These are phyloP conservation scores for Cladophialophora exuberans DNA, from an alignment of 2,329 filamentous ascomycete species.

Conservation along the genomic window DNA sequence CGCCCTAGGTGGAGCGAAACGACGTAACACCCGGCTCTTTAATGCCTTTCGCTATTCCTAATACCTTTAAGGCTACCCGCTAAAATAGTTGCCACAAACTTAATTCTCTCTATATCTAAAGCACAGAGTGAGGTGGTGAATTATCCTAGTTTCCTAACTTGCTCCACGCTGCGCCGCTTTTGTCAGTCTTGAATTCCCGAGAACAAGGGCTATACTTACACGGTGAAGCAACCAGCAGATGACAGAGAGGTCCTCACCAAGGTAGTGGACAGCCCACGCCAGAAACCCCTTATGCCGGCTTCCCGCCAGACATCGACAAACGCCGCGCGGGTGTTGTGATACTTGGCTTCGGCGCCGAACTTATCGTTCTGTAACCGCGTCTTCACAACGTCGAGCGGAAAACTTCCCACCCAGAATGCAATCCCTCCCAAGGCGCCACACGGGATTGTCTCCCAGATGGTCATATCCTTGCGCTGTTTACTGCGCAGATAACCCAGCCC, in stretches of 20 bases:
- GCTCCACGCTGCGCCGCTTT: too few species aligned
- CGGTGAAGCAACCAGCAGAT: constrained; percentile 17
- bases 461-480: constrained; percentile 11
- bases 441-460: constrained; percentile 3
- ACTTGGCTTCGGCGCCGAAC: constrained; percentile 14
- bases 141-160: too few species aligned
- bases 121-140: too few species aligned
- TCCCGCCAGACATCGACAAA: constrained; percentile 13
- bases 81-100: too few species aligned
- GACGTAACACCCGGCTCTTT: too few species aligned
- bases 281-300: constrained; percentile 15
- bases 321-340: constrained; percentile 13
- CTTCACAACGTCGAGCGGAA: constrained; percentile 25
- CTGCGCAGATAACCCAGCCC: background rate
- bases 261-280: constrained; percentile 18
- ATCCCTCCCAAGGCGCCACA: constrained; percentile 21
- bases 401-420: constrained; percentile 26
- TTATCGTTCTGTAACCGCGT: constrained; percentile 20
- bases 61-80: too few species aligned
- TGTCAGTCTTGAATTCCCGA: too few species aligned
- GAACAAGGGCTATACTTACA: constrained; percentile 18
- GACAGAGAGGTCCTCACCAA: constrained; percentile 22
- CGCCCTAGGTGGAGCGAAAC: too few species aligned
- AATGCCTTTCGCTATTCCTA: too few species aligned
- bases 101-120: too few species aligned